phyloP scores from a whole-genome alignment of 2,329 filamentous ascomycete species.

The Cercospora sp. region DNA sequence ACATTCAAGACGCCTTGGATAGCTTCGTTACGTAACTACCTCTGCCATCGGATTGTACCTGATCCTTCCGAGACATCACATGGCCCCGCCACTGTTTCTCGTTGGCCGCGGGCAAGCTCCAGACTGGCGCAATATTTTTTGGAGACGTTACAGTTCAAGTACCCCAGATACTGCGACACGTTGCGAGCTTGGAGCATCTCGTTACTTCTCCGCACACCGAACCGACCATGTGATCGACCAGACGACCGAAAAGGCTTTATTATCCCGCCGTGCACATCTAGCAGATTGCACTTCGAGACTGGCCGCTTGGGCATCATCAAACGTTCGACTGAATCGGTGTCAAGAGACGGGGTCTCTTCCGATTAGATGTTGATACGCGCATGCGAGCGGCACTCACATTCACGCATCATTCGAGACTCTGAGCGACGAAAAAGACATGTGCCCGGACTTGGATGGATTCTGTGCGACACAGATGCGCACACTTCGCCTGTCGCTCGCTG shows the following conservation, averaged over 20 bases:
- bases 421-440: no score
- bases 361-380: not conserved
- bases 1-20: not conserved
- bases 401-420: not conserved
- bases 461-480: not conserved
- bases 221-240: not conserved
- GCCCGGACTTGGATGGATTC: not conserved
- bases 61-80: slow-evolving; percentile 8
- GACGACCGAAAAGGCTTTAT: not conserved
- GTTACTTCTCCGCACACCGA: not conserved
- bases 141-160: not conserved
- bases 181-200: not conserved
- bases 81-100: not conserved
- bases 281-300: not conserved
- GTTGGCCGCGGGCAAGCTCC: slow-evolving; percentile 10
- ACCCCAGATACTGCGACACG: not conserved
- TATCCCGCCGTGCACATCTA: not conserved
- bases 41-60: slow-evolving; percentile 8
- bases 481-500: not conserved
- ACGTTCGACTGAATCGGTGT: not conserved
- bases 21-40: not conserved
- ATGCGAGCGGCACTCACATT: not conserved
- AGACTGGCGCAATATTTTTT: slow-evolving; percentile 1
- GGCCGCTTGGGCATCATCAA: not conserved
- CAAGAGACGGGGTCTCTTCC: not conserved